Evolutionary conservation across 1,139 yeast genomes (phyloP), one percentile per base, ranked within the genome.

Genomic region (Citeromyces hawaiiensis): DNA sequence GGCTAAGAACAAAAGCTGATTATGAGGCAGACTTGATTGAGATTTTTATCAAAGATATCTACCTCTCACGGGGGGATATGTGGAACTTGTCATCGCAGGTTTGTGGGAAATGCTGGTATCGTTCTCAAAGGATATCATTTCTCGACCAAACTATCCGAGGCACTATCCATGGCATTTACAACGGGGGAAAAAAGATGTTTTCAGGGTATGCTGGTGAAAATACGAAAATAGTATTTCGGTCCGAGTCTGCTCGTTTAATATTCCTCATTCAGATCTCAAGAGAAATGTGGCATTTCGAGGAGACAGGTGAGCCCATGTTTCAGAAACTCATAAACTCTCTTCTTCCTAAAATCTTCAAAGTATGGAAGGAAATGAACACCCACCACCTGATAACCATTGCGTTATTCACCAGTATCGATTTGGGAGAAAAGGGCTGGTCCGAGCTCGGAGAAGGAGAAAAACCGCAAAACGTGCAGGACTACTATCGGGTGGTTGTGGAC

Each of bases 251-350:
- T 2, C 74, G 83, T 43, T 62, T 88, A 44, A 72, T 87, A 10
- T 83, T 88, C 38, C 66, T 93, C 45, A 76, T 93, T 39, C 98
- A 93, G 55, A 74, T 88, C 47, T 83, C 96, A 1, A 70, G 82
- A 35, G 99, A 93, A 53, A 93, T 91, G 96, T 93, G 97, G 94
- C 87, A 88, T 54, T 93, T 93, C 57, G 97, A 91, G 58, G 96
- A 88, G 53, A 83, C 82, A 48, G 98, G 98, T 0, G 97, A 88
- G 52, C 83, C 88, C 39, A 74, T 86, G 72, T 91, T 88, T 55
- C 94, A 88, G 56, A 87, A 87, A 56, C 74, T 93, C 50, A 86
- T 93, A 39, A 88, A 91, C 55, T 83, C 94, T 17, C 67, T 91
- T 42, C 76, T 93, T 44, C 98, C 99, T 0, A 83, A 80, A 45